Base-by-base conservation (phyloP, 176 grass and related monocot genomes). In the Lolium rigidum region DNA sequence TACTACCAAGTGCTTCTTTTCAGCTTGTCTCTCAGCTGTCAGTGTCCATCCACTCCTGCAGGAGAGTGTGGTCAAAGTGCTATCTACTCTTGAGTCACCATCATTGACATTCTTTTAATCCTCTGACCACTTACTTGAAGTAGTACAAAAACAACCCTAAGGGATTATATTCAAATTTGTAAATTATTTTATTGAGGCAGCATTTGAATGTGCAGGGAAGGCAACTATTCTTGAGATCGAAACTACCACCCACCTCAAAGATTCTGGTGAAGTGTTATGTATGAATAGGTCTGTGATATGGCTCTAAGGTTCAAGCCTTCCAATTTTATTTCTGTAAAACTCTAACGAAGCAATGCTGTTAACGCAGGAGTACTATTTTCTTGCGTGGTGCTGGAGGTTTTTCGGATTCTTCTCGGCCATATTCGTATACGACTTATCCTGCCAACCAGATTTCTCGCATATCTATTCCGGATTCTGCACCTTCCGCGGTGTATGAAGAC, bases 361-460 rank as follows among this genome's bases (percentile, higher is more conserved):
- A 75, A 70, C 69, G 72, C 84, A 98, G 96, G 90, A 98, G 92
- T 82, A 91, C 91, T 72, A 68, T 98, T 49, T 98, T 88, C 84
- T 83, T 98, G 49, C 93, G 92, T 74, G 93, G 90, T 84, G 90
- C 92, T 82, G 96, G 96, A 88, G 96, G 93, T n/a, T 98, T 98
- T 90, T 95, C 96, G 56, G 92, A 95, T 37, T 86, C 91, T 66
- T 90, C 93, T 64, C 66, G 7, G 5, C 93, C 88, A 22, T 95
- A 89, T 80, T 88, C 93, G 18, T 92, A 95, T 86, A 26, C 80
- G 75, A 91, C 47, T 55, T 98, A 95, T 83, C 92, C 93, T 13
- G 75, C 88, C 69, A 92, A 92, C 81, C 92, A 98, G 85, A 85
- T 94, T 76, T 66, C 82, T 89, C 92, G 66, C 76, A 31, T 95